Evolutionary conservation across 116 monocot genomes (phyloP).

Genomic region (Papilionanthe hybrid): DNA sequence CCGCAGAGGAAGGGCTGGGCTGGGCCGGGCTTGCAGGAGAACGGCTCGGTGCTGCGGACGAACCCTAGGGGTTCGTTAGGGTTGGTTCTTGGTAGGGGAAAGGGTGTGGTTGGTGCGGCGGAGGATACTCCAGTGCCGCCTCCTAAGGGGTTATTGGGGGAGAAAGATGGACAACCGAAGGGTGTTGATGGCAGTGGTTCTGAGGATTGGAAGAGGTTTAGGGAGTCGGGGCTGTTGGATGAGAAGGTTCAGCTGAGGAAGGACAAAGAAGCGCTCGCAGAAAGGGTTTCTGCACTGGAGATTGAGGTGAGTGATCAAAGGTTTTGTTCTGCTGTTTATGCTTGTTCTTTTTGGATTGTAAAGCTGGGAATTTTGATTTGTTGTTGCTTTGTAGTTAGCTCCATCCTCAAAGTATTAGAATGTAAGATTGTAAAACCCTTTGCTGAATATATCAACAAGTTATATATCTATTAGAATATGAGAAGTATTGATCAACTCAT

Average conservation of each 20-base stretch:
- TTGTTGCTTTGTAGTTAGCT: not conserved
- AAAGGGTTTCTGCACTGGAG: constrained; percentile 54
- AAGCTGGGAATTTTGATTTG: not conserved
- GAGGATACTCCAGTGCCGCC: constrained; percentile 35
- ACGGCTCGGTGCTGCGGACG: constrained; percentile 10
- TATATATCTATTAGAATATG: too few relatives aligned
- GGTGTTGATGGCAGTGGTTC: constrained; percentile 25
- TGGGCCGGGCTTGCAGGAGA: constrained; percentile 26
- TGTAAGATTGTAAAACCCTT: too few relatives aligned
- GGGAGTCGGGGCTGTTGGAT: constrained; percentile 76
- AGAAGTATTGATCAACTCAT: too few relatives aligned
- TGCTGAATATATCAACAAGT: too few relatives aligned
- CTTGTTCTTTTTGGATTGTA: not conserved
- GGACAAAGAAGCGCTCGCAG: constrained; percentile 58
- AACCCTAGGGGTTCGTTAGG: constrained; percentile 17
- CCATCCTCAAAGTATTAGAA: not conserved
- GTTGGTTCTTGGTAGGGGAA: constrained; percentile 37
- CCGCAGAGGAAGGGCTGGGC: constrained; percentile 66
- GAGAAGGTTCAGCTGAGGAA: constrained; percentile 51
- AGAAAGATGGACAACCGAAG: constrained; percentile 23
- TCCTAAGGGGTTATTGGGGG: constrained; percentile 39
- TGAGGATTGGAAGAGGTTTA: constrained; percentile 66
- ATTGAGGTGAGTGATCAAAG: constrained; percentile 49
- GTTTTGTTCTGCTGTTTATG: not conserved
- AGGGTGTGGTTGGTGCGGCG: constrained; percentile 19